These are phyloP conservation scores for Phlyctochytrium bullatum DNA, from an alignment of 192 early-diverging fungal genomes.

Conservation along the genomic window DNA sequence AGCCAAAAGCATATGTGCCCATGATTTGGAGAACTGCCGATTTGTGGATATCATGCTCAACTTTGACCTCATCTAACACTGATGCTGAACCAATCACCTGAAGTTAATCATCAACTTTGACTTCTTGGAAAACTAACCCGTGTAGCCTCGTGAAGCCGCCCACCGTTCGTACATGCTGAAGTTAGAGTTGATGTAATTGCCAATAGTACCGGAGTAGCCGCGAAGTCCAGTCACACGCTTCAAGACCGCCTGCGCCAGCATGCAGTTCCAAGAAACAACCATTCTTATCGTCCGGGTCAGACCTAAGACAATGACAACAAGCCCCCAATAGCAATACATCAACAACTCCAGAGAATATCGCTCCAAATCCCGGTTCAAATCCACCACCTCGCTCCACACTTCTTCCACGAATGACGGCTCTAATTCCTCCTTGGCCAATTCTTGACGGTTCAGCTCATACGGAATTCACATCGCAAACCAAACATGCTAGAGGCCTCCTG, in stretches of 20 bases:
- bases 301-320: conserved; percentile 16
- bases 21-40: conserved; percentile 36
- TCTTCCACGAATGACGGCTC: conserved; percentile 33
- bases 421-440: conserved; percentile 38
- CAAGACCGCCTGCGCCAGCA: conserved; percentile 50
- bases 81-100: conserved; percentile 17
- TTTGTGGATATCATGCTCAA: conserved; percentile 49
- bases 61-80: conserved; percentile 40
- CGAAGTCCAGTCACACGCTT: conserved; percentile 47
- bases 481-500: conserved; percentile 27
- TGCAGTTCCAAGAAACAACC: conserved; percentile 55
- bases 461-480: conserved; percentile 11
- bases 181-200: not conserved
- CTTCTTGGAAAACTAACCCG: too few species aligned
- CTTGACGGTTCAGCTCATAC: conserved; percentile 7
- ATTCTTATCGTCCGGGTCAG: conserved; percentile 41
- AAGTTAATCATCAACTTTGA: too few species aligned
- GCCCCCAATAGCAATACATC: conserved; percentile 27
- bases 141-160: conserved; percentile 28
- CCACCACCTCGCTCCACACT: conserved; percentile 27
- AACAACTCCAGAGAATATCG: conserved; percentile 38
- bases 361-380: conserved; percentile 28
- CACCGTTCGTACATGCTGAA: conserved; percentile 47
- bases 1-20: conserved; percentile 52
- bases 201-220: conserved; percentile 24